phyloP scores from a whole-genome alignment of 2,329 filamentous ascomycete genomes.

The Alternaria longipes region DNA sequence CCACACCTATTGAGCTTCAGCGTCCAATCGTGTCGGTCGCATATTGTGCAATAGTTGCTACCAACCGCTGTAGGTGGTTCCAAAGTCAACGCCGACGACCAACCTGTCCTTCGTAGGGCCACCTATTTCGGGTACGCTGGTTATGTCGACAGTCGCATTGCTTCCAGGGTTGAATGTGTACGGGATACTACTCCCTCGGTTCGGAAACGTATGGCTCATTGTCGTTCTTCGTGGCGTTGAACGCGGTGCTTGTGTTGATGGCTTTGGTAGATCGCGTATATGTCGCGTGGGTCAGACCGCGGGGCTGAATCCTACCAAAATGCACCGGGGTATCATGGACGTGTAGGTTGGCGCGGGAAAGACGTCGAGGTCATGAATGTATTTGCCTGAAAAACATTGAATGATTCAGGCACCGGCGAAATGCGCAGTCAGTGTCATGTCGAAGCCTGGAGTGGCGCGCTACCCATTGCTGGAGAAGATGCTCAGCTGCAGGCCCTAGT shows the following conservation, averaged over 20 bases:
- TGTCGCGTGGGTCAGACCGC: slow-evolving; percentile 27
- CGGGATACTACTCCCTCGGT: slow-evolving; percentile 42
- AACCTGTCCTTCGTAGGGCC: slow-evolving; percentile 64
- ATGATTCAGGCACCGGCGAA: slow-evolving; percentile 35
- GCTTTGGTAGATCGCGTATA: slow-evolving; percentile 9
- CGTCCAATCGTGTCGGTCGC: not conserved
- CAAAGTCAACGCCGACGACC: slow-evolving; percentile 83
- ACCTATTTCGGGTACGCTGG: slow-evolving; percentile 21
- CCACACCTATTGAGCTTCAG: slow-evolving; percentile 62
- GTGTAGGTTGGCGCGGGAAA: slow-evolving; percentile 8
- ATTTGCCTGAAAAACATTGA: slow-evolving; percentile 44
- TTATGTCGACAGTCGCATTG: slow-evolving; percentile 33
- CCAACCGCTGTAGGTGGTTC: slow-evolving; percentile 80
- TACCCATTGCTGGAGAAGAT: slow-evolving; percentile 15
- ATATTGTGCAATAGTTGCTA: not conserved
- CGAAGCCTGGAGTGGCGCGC: slow-evolving; percentile 38
- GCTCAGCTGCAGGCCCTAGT: slow-evolving; percentile 23
- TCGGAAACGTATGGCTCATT: slow-evolving; percentile 36
- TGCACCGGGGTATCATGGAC: slow-evolving; percentile 10
- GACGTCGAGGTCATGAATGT: slow-evolving; percentile 39
- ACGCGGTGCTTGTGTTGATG: slow-evolving; percentile 9
- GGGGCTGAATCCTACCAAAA: slow-evolving; percentile 22
- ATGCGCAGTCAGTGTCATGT: slow-evolving; percentile 15
- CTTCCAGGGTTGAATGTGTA: slow-evolving; percentile 42
- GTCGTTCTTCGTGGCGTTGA: slow-evolving; percentile 8